Conservation (phyloP, 2,329 filamentous ascomycete genomes). For the Microcyclosporella mali region DNA sequence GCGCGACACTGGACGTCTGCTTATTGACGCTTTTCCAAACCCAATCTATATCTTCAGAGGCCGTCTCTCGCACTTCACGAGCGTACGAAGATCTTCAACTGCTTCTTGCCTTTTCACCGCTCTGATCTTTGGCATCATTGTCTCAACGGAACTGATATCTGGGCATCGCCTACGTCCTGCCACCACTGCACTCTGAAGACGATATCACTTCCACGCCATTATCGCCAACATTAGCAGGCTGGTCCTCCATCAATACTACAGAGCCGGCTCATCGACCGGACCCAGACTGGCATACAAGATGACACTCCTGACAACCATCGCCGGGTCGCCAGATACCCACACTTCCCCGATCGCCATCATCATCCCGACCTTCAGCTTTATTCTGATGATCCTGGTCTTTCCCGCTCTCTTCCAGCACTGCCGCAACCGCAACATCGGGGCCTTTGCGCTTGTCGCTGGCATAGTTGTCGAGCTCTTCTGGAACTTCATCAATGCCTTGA, state of each 20-base stretch:
- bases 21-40: conserved; percentile 15
- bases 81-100: conserved; percentile 9
- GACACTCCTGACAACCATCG: conserved; percentile 1
- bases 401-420: conserved; percentile 56
- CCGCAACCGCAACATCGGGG: conserved; percentile 55
- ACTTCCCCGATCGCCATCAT: conserved; percentile 33
- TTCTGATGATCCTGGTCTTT: conserved; percentile 49
- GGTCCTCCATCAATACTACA: not conserved
- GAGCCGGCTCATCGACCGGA: not conserved
- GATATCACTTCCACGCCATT: not conserved
- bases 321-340: not conserved
- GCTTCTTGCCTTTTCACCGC: conserved; percentile 13
- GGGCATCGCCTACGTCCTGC: conserved; percentile 12
- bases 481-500: conserved; percentile 54
- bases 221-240: conserved; percentile 1
- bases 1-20: conserved; percentile 3
- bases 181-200: conserved; percentile 9
- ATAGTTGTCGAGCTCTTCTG: conserved; percentile 49
- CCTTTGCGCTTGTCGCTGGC: conserved; percentile 52
- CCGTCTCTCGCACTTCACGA: not conserved
- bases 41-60: not conserved
- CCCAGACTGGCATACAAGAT: not conserved
- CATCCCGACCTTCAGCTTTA: conserved; percentile 45
- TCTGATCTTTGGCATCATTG: conserved; percentile 9
- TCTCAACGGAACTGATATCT: conserved; percentile 8